Percentiles rank a stretch among this genome's conserved stretches.
phyloP scores from a whole-genome alignment of 1,284 basidiomycete genomes.

The Irpex lacteus region DNA sequence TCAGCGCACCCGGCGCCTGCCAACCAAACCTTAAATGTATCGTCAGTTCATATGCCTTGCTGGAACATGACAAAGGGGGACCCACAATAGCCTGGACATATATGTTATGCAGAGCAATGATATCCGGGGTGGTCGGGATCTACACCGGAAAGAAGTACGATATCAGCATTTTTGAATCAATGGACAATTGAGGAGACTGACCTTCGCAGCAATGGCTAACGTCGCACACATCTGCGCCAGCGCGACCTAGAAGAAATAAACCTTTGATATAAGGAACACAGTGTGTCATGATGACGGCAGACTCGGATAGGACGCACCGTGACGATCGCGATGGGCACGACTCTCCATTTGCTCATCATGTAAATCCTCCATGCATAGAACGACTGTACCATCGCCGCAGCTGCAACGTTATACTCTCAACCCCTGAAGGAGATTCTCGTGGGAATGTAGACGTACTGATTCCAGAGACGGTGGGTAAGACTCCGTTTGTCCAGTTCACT shows the following conservation, averaged over 20 bases:
- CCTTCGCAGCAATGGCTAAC: neutral
- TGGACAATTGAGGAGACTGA: neutral
- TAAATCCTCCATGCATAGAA: constrained; percentile 16
- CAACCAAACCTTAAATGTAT: constrained; percentile 17
- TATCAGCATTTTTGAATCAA: neutral
- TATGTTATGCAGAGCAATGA: neutral
- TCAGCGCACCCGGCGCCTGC: constrained; percentile 27
- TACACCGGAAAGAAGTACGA: neutral
- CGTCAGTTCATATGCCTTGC: too few relatives aligned
- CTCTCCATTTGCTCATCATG: constrained; percentile 7
- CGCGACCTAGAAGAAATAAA: too few relatives aligned
- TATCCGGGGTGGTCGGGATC: neutral
- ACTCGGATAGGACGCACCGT: constrained; percentile 4
- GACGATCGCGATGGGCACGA: constrained; percentile 8
- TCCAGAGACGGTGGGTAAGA: neutral
- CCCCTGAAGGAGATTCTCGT: neutral
- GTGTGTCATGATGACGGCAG: neutral
- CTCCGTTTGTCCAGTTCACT: neutral
- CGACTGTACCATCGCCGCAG: constrained; percentile 12
- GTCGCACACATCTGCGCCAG: neutral
- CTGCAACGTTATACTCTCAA: constrained; percentile 1
- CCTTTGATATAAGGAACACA: too few relatives aligned
- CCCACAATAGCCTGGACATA: neutral
- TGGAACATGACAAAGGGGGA: too few relatives aligned
- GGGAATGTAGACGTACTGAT: neutral